Conservation (phyloP, 352 stramenopile genomes). For the Discostella stelligera region DNA sequence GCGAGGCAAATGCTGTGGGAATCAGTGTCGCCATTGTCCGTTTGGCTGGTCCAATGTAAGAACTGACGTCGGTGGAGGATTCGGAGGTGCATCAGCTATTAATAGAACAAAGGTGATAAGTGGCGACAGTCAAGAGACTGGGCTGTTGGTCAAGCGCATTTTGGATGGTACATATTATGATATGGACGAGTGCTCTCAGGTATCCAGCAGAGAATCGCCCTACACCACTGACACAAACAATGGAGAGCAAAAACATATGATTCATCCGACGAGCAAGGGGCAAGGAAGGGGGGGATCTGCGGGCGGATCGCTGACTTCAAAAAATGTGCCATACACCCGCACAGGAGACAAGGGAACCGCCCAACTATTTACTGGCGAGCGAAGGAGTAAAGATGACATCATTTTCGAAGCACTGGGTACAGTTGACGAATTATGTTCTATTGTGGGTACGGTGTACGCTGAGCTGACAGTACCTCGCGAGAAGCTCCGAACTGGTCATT, state of each 20-base stretch:
- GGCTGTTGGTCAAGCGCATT: conserved; percentile 40
- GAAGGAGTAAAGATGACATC: conserved; percentile 66
- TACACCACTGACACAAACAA: neutral
- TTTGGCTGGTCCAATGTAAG: conserved; percentile 86
- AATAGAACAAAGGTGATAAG: conserved; percentile 26
- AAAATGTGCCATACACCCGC: conserved; percentile 82
- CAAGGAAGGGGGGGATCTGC: conserved; percentile 42
- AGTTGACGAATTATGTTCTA: conserved; percentile 77
- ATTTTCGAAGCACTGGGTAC: conserved; percentile 79
- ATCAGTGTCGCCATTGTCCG: conserved; percentile 89
- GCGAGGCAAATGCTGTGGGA: conserved; percentile 88
- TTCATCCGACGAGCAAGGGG: neutral
- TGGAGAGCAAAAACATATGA: neutral
- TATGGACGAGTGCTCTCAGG: conserved; percentile 3
- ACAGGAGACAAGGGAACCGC: conserved; percentile 69
- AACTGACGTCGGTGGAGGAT: neutral
- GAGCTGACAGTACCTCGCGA: conserved; percentile 30
- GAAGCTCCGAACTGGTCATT: neutral
- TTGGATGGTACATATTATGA: conserved; percentile 50
- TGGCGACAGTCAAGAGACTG: conserved; percentile 44
- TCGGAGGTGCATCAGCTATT: conserved; percentile 8
- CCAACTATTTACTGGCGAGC: conserved; percentile 67
- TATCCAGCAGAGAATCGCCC: neutral
- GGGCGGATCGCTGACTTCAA: conserved; percentile 52
- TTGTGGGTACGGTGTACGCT: conserved; percentile 70